phyloP scores from a whole-genome alignment of 2,329 filamentous ascomycete species.

The Aspergillus tanneri region DNA sequence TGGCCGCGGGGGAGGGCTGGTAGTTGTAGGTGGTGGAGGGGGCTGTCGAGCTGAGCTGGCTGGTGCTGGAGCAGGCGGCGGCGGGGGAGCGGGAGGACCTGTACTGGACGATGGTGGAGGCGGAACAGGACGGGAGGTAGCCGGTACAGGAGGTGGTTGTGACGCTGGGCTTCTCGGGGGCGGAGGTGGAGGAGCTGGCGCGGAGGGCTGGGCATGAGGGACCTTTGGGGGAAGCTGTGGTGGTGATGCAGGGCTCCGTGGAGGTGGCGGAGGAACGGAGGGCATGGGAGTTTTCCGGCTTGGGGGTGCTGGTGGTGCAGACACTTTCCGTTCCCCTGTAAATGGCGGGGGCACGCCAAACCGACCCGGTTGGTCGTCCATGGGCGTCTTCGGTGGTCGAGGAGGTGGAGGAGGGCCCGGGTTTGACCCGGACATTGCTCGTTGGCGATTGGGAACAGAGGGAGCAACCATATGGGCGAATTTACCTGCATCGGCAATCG shows the following conservation, averaged over 20 bases:
- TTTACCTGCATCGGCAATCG: conserved; percentile 85
- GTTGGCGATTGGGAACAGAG: conserved; percentile 48
- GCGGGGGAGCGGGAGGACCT: conserved; percentile 43
- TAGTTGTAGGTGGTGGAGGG: conserved; percentile 29
- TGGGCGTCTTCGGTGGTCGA: conserved; percentile 66
- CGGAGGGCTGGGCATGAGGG: conserved; percentile 34
- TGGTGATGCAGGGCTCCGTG: conserved; percentile 44
- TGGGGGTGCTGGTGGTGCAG: conserved; percentile 71
- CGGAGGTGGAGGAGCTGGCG: conserved; percentile 56
- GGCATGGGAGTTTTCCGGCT: conserved; percentile 61
- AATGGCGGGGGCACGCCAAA: conserved; percentile 83
- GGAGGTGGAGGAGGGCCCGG: conserved; percentile 67
- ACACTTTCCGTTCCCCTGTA: conserved; percentile 60
- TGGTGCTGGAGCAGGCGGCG: conserved; percentile 51
- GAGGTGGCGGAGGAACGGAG: conserved; percentile 65
- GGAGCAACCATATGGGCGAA: conserved; percentile 61
- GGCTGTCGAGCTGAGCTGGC: conserved; percentile 50
- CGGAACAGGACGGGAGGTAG: conserved; percentile 36
- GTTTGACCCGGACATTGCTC: conserved; percentile 50
- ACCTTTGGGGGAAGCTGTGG: conserved; percentile 53
- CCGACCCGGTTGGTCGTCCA: conserved; percentile 64
- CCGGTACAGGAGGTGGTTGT: conserved; percentile 41
- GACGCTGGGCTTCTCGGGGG: conserved; percentile 47
- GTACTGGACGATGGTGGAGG: conserved; percentile 30
- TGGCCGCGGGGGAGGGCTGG: conserved; percentile 29